Evolutionary conservation across 2,329 filamentous ascomycete genomes (phyloP).

Genomic region (Berkeleyomyces basicola): DNA sequence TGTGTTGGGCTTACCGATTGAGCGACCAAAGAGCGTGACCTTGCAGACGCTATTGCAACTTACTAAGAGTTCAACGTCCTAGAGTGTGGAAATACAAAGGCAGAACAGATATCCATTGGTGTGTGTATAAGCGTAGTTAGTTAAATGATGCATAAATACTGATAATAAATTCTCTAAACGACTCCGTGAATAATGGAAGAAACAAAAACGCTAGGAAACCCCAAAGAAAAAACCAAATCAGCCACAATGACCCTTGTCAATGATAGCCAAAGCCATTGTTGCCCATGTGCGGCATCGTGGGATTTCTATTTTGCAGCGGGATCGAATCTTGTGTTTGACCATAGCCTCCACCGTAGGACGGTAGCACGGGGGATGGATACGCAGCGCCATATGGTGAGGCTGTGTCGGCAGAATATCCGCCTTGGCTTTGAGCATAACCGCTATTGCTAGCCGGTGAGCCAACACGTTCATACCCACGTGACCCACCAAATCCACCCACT

Average conservation of each 20-base stretch:
- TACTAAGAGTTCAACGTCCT: no score
- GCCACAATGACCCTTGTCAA: background rate
- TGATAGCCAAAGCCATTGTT: background rate
- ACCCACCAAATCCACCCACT: background rate
- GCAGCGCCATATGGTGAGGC: background rate
- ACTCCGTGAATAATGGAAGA: no score
- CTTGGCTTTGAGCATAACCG: background rate
- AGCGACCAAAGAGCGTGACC: slow-evolving; percentile 96
- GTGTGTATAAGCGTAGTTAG: no score
- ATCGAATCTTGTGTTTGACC: background rate
- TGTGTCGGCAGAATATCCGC: background rate
- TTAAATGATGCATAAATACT: no score
- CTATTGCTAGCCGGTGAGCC: background rate
- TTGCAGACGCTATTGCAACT: slow-evolving; percentile 31
- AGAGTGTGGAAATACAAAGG: no score
- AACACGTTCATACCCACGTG: background rate
- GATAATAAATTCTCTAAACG: no score
- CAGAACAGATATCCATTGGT: no score
- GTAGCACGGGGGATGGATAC: background rate
- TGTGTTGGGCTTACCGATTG: slow-evolving; percentile 82
- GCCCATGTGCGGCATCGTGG: background rate
- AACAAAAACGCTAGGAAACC: no score
- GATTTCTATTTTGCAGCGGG: slow-evolving; percentile 6
- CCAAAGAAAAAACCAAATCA: no score
- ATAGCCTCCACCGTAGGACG: slow-evolving; percentile 3